Conservation (phyloP, 441 rosid genomes). For the Gossypium gossypioides region DNA sequence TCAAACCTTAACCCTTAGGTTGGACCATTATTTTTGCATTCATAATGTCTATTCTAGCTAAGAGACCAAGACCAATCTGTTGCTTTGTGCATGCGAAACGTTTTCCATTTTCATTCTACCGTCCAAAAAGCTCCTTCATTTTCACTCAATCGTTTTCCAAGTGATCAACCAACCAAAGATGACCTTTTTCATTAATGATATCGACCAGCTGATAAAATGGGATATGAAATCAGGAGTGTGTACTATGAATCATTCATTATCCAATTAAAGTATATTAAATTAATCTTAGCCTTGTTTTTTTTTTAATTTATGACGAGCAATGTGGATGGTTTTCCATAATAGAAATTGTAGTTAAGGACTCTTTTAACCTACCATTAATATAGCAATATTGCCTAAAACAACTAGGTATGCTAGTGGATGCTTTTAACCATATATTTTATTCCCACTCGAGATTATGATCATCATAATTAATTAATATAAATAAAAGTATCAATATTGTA, state of each 20-base stretch:
- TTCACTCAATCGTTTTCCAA: background rate
- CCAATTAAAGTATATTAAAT: slow-evolving; percentile 9
- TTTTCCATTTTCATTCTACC: slow-evolving; percentile 8
- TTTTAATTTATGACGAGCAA: slow-evolving; percentile 8
- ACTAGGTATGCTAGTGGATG: slow-evolving; percentile 22
- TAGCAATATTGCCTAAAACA: slow-evolving; percentile 6
- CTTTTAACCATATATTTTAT: slow-evolving; percentile 10
- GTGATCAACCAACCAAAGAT: slow-evolving; percentile 15
- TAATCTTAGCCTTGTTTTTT: slow-evolving; percentile 12
- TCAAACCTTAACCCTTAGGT: background rate
- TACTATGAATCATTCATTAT: slow-evolving; percentile 20
- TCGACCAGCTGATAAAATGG: slow-evolving; percentile 9
- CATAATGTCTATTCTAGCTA: background rate
- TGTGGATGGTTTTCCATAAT: slow-evolving; percentile 6
- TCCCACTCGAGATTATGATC: slow-evolving; percentile 3
- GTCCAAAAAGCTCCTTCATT: background rate
- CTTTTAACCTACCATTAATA: slow-evolving; percentile 34
- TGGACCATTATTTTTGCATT: background rate
- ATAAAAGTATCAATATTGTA: background rate
- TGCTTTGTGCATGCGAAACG: background rate
- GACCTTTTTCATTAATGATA: background rate
- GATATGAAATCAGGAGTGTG: slow-evolving; percentile 16
- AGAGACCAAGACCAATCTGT: background rate
- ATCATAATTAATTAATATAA: background rate
- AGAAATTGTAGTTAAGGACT: slow-evolving; percentile 6